A percentile compares a stretch with the other conserved stretches of the same genome.
Evolutionary conservation across 2,329 filamentous ascomycete species (phyloP).

Genomic region (Fusarium coffeatum): DNA sequence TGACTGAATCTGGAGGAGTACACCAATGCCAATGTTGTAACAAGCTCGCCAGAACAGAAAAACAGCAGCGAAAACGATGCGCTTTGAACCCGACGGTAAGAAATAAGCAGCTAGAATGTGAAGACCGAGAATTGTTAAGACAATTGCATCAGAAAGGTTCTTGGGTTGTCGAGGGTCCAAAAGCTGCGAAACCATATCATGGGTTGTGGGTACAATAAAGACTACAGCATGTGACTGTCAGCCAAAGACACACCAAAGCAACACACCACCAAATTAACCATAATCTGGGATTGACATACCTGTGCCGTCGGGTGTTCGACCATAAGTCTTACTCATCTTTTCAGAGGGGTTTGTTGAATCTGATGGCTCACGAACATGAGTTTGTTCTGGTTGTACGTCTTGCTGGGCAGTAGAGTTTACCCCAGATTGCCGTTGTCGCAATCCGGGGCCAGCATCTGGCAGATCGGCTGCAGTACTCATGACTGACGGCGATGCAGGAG

Average conservation of each 20-base stretch:
- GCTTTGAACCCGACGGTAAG: constrained; percentile 75
- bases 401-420: constrained; percentile 33
- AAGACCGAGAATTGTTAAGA: constrained; percentile 80
- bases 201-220: constrained; percentile 93
- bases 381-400: constrained; percentile 27
- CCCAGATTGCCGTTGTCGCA: constrained; percentile 48
- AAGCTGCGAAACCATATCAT: constrained; percentile 99
- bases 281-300: constrained; percentile 67
- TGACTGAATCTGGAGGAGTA: constrained; percentile 89
- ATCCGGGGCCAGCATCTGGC: constrained; percentile 40
- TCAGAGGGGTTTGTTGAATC: constrained; percentile 25
- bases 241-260: constrained; percentile 24
- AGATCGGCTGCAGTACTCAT: constrained; percentile 51
- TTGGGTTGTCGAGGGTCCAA: constrained; percentile 95
- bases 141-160: constrained; percentile 86
- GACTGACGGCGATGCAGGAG: constrained; percentile 23
- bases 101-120: constrained; percentile 80
- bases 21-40: constrained; percentile 95
- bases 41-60: constrained; percentile 93
- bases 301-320: constrained; percentile 89
- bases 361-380: constrained; percentile 27
- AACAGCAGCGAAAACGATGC: constrained; percentile 81
- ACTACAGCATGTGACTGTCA: constrained; percentile 65
- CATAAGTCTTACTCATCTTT: constrained; percentile 80
- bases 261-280: constrained; percentile 19